Percentiles rank a stretch among this genome's conserved stretches.
Conservation (phyloP, 1,284 basidiomycete genomes). For the Cerrena zonata region DNA sequence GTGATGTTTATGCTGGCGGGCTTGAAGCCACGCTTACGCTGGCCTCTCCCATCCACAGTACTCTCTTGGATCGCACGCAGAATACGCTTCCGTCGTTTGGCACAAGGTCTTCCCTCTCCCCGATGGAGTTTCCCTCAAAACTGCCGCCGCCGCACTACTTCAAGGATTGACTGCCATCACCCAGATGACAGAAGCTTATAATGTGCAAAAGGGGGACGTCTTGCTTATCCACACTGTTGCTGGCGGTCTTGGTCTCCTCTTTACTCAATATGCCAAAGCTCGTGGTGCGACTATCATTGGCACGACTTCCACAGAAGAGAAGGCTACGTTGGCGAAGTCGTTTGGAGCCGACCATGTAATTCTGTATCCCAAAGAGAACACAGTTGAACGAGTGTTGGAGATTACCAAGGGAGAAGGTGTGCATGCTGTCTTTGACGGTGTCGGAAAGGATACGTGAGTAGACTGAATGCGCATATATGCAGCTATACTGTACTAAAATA, state of each 20-base stretch:
- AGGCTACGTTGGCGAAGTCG: slow-evolving; percentile 76
- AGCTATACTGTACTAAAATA: background rate
- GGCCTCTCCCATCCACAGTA: slow-evolving; percentile 15
- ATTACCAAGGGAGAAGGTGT: slow-evolving; percentile 82
- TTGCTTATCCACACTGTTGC: slow-evolving; percentile 87
- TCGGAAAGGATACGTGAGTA: slow-evolving; percentile 84
- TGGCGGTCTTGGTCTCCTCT: slow-evolving; percentile 65
- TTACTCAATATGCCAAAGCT: slow-evolving; percentile 59
- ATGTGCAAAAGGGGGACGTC: slow-evolving; percentile 69
- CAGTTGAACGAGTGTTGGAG: slow-evolving; percentile 66
- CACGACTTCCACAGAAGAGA: slow-evolving; percentile 83
- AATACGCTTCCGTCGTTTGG: slow-evolving; percentile 71
- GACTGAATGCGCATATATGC: slow-evolving; percentile 1
- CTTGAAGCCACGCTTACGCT: too few relatives aligned
- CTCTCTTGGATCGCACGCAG: slow-evolving; percentile 54
- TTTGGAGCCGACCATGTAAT: slow-evolving; percentile 87
- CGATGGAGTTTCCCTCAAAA: slow-evolving; percentile 51
- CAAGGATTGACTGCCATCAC: slow-evolving; percentile 81
- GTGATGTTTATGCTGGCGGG: too few relatives aligned
- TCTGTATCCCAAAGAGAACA: slow-evolving; percentile 70
- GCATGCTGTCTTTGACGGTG: slow-evolving; percentile 86
- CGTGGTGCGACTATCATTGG: slow-evolving; percentile 88
- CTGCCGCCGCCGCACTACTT: slow-evolving; percentile 64
- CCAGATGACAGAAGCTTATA: slow-evolving; percentile 79
- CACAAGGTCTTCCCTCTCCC: slow-evolving; percentile 58